These are phyloP conservation scores for Sarocladium strictum DNA, from an alignment of 2,329 filamentous ascomycete genomes.

Conservation along the genomic window DNA sequence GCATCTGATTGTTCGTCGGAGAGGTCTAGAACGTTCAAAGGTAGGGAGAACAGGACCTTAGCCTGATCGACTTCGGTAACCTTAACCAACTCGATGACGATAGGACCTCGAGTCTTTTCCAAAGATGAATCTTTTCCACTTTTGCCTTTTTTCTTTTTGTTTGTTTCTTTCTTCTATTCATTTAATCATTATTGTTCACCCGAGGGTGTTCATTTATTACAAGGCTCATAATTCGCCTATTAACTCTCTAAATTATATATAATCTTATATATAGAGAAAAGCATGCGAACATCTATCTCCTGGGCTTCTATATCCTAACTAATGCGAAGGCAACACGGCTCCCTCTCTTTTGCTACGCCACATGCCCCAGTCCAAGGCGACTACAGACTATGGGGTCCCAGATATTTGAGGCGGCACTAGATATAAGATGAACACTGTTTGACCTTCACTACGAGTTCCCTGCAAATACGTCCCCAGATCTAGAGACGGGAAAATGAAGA, in stretches of 20 bases:
- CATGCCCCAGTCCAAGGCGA: background rate
- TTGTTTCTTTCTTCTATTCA: background rate
- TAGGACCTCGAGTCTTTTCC: background rate
- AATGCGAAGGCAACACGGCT: background rate
- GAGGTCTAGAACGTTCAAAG: background rate
- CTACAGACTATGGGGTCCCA: background rate
- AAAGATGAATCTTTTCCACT: background rate
- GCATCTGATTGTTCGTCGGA: background rate
- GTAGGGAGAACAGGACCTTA: background rate
- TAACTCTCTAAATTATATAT: background rate
- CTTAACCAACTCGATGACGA: background rate
- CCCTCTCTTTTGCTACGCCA: background rate
- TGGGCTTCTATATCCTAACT: background rate
- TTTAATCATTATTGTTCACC: background rate
- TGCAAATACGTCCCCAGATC: background rate
- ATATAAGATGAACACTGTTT: background rate
- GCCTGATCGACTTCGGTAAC: background rate
- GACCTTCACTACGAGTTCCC: background rate
- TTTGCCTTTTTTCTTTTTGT: background rate
- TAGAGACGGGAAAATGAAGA: background rate
- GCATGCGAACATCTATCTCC: background rate
- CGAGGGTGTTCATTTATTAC: background rate
- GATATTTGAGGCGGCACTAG: background rate
- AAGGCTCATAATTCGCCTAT: background rate
- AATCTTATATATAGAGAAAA: background rate